Evolutionary conservation across 345 rosid species (phyloP).

Genomic region (Cardiospermum halicacabum): DNA sequence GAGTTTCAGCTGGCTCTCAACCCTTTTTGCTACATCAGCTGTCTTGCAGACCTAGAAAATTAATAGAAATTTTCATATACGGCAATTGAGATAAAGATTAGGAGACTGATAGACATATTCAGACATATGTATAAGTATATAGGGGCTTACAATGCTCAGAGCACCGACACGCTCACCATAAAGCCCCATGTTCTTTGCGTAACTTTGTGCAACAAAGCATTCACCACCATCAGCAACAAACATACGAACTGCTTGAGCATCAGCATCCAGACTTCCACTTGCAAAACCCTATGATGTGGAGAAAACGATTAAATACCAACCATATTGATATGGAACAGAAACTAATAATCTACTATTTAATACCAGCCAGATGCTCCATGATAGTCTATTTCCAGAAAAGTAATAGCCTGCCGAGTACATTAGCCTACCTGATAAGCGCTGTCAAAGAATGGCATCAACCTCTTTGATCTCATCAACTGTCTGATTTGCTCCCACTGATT

Average conservation of each 20-base stretch:
- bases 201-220: slow-evolving; percentile 82
- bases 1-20: slow-evolving; percentile 85
- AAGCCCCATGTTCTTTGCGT: slow-evolving; percentile 93
- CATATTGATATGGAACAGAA: neutral
- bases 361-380: neutral
- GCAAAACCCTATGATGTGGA: slow-evolving; percentile 62
- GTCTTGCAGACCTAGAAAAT: slow-evolving; percentile 67
- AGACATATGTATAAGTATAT: neutral
- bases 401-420: neutral
- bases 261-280: slow-evolving; percentile 79
- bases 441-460: slow-evolving; percentile 85
- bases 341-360: neutral
- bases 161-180: slow-evolving; percentile 97
- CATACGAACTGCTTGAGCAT: slow-evolving; percentile 69
- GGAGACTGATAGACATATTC: neutral
- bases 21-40: slow-evolving; percentile 70
- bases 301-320: neutral
- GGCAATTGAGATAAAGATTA: slow-evolving; percentile 1
- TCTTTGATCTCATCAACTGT: slow-evolving; percentile 67
- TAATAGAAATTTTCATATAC: neutral
- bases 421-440: slow-evolving; percentile 84
- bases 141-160: slow-evolving; percentile 77
- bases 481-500: slow-evolving; percentile 90
- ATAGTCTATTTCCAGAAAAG: neutral
- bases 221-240: slow-evolving; percentile 93